Evolutionary conservation across 2,329 filamentous ascomycete genomes (phyloP).

Genomic region (Paraphoma sp.): DNA sequence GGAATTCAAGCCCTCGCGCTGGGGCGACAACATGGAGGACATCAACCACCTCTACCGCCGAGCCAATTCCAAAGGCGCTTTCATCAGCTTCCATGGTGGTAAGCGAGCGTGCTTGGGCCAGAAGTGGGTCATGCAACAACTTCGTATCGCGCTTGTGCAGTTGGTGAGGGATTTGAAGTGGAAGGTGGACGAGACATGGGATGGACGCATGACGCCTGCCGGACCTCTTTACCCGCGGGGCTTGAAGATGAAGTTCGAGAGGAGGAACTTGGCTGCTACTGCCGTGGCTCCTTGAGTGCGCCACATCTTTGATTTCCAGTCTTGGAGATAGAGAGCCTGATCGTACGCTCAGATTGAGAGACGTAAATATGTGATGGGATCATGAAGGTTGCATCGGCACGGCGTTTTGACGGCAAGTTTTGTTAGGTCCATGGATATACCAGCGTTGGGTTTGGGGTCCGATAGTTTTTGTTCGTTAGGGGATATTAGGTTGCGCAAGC

Average conservation of each 20-base stretch:
- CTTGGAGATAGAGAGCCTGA: too few species aligned
- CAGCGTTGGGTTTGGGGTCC: background rate
- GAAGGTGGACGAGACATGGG: conserved; percentile 33
- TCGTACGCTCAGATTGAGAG: background rate
- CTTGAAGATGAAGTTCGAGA: conserved; percentile 28
- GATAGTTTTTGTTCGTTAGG: background rate
- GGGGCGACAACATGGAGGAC: conserved; percentile 45
- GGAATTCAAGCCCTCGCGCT: conserved; percentile 50
- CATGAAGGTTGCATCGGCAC: conserved; percentile 1
- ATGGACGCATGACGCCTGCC: conserved; percentile 36
- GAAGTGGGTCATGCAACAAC: conserved; percentile 49
- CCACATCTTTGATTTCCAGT: too few species aligned
- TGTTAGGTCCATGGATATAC: background rate
- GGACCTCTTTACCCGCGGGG: conserved; percentile 26
- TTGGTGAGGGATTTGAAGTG: conserved; percentile 30
- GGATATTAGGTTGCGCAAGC: background rate
- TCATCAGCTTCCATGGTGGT: conserved; percentile 54
- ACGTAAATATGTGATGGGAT: background rate
- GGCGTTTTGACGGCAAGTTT: background rate
- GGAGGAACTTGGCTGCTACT: conserved; percentile 4
- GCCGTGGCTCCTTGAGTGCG: background rate
- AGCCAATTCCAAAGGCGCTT: conserved; percentile 46
- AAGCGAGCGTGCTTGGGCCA: conserved; percentile 51
- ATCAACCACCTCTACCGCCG: conserved; percentile 46
- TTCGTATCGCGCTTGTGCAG: conserved; percentile 44